These are phyloP conservation scores for Bacterosira constricta DNA, from an alignment of 108 stramenopile species.

Conservation along the genomic window DNA sequence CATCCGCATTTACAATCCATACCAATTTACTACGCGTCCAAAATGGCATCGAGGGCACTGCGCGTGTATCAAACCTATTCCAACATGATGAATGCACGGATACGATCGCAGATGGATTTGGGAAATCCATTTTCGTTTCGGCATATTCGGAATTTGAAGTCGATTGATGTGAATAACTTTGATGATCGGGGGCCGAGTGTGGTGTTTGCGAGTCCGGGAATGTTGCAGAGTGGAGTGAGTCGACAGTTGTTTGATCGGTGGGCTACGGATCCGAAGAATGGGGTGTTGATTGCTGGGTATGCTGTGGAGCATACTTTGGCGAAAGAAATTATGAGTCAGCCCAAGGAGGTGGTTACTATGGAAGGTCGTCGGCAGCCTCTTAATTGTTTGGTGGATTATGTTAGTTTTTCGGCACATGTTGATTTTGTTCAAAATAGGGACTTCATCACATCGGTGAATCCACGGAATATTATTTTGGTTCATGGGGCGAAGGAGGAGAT, in stretches of 20 bases:
- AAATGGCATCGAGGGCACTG: slow-evolving; percentile 90
- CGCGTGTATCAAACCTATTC: slow-evolving; percentile 98
- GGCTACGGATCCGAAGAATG: slow-evolving; percentile 95
- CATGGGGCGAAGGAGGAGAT: slow-evolving; percentile 98
- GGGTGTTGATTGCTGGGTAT: slow-evolving; percentile 98
- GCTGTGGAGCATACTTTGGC: slow-evolving; percentile 98
- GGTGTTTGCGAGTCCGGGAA: slow-evolving; percentile 98
- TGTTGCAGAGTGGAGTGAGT: slow-evolving; percentile 95
- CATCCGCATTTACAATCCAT: slow-evolving; percentile 94
- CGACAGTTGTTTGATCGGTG: slow-evolving; percentile 97
- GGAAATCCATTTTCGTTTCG: slow-evolving; percentile 93
- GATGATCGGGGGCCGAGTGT: slow-evolving; percentile 93
- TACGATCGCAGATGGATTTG: slow-evolving; percentile 92
- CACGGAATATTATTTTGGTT: slow-evolving; percentile 95
- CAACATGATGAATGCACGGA: slow-evolving; percentile 98
- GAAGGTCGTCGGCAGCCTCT: slow-evolving; percentile 92
- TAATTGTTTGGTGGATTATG: slow-evolving; percentile 93
- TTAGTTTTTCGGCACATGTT: slow-evolving; percentile 98
- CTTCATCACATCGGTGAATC: slow-evolving; percentile 89
- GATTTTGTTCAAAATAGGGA: slow-evolving; percentile 96
- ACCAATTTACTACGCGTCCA: slow-evolving; percentile 95
- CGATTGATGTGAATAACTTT: slow-evolving; percentile 90
- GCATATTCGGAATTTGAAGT: slow-evolving; percentile 87
- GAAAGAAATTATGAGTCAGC: slow-evolving; percentile 92
- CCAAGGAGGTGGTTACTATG: slow-evolving; percentile 94